Conservation (phyloP, 345 rosid genomes). For the Murraya paniculata region DNA sequence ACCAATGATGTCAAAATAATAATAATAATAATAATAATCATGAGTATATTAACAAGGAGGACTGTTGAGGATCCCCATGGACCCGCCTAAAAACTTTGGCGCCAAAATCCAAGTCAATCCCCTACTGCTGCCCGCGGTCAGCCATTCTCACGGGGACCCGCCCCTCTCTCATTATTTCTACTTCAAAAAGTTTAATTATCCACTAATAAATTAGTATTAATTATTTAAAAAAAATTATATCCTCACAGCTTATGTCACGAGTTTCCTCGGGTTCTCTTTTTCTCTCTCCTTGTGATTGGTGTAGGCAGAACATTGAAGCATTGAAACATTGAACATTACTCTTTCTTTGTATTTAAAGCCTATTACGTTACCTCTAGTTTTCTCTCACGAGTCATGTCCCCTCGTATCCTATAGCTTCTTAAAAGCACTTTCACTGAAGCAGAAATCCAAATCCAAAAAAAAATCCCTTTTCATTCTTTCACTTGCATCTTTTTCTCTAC, state of each 20-base stretch:
- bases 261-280: slow-evolving; percentile 66
- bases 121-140: slow-evolving; percentile 36
- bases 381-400: slow-evolving; percentile 4
- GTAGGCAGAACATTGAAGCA: slow-evolving; percentile 2
- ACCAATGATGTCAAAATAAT: background rate
- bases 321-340: slow-evolving; percentile 22
- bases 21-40: too few relatives aligned
- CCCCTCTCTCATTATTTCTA: background rate
- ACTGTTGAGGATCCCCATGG: slow-evolving; percentile 15
- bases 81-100: slow-evolving; percentile 25
- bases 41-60: background rate
- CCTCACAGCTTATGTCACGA: slow-evolving; percentile 42
- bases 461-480: background rate
- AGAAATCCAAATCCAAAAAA: background rate
- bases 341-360: slow-evolving; percentile 24
- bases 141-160: slow-evolving; percentile 29
- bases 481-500: slow-evolving; percentile 10
- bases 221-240: background rate
- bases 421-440: slow-evolving; percentile 11
- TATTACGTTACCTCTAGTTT: background rate
- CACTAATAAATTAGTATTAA: background rate
- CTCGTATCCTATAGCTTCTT: slow-evolving; percentile 6
- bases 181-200: background rate
- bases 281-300: slow-evolving; percentile 7
- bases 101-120: slow-evolving; percentile 42